phyloP scores from a whole-genome alignment of 2,329 filamentous ascomycete species.

The Phialophora expanda region DNA sequence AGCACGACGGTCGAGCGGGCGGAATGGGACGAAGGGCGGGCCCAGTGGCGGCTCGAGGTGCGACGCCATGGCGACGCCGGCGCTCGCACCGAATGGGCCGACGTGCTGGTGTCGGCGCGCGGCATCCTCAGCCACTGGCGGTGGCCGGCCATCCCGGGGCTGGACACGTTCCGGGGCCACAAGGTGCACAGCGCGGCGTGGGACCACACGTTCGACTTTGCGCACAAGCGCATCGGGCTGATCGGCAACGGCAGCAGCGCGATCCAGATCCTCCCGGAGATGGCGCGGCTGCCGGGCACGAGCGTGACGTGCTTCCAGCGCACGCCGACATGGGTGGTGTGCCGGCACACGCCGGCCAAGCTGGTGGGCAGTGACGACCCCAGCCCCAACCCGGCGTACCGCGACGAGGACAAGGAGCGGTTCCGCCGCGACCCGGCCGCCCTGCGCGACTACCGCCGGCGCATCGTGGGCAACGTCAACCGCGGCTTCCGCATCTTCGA shows the following conservation, averaged over 20 bases:
- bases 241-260: conserved; percentile 46
- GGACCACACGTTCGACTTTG: conserved; percentile 41
- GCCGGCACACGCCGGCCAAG: conserved; percentile 40
- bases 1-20: conserved; percentile 36
- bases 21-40: conserved; percentile 20
- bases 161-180: conserved; percentile 40
- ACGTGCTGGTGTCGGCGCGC: conserved; percentile 63
- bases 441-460: conserved; percentile 47
- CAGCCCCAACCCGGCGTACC: conserved; percentile 37
- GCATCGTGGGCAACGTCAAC: conserved; percentile 39
- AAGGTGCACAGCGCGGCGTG: conserved; percentile 42
- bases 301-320: conserved; percentile 45
- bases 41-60: conserved; percentile 17
- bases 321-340: conserved; percentile 44
- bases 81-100: conserved; percentile 42
- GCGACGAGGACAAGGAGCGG: conserved; percentile 43
- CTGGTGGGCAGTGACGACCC: conserved; percentile 36
- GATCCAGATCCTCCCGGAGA: conserved; percentile 49
- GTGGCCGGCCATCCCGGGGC: conserved; percentile 43
- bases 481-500: conserved; percentile 31
- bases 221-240: conserved; percentile 41
- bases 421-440: conserved; percentile 41
- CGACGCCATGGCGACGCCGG: conserved; percentile 24
- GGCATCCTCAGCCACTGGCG: conserved; percentile 44
- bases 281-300: conserved; percentile 35